These are phyloP conservation scores for Yamadazyma paraphyllophila DNA, from an alignment of 805 yeast species.

Conservation along the genomic window DNA sequence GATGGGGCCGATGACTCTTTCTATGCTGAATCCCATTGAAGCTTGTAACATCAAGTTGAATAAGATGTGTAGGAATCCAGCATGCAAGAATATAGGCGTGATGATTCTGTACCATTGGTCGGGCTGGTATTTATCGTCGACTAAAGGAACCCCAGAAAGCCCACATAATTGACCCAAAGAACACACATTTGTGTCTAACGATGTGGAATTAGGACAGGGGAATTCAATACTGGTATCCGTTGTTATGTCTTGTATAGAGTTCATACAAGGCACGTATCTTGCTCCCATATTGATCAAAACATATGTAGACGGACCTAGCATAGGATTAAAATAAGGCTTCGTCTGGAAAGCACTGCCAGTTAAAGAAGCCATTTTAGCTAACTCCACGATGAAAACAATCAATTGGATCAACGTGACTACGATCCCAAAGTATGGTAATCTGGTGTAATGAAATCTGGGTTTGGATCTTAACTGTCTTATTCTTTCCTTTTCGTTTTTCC, in stretches of 20 bases:
- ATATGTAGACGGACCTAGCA: constrained; percentile 74
- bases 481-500: constrained; percentile 24
- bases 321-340: constrained; percentile 71
- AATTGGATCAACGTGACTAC: constrained; percentile 47
- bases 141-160: constrained; percentile 44
- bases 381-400: constrained; percentile 59
- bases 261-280: constrained; percentile 71
- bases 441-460: constrained; percentile 36
- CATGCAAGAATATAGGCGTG: constrained; percentile 71
- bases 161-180: constrained; percentile 60
- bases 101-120: constrained; percentile 69
- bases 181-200: constrained; percentile 54
- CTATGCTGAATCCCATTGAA: constrained; percentile 59
- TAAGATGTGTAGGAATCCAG: constrained; percentile 67
- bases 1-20: constrained; percentile 52
- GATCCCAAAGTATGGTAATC: constrained; percentile 41
- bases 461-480: constrained; percentile 21
- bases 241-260: constrained; percentile 48
- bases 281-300: constrained; percentile 69
- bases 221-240: constrained; percentile 43
- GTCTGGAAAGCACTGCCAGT: constrained; percentile 69
- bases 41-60: constrained; percentile 63
- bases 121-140: constrained; percentile 40
- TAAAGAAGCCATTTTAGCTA: constrained; percentile 51
- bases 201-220: constrained; percentile 72